Evolutionary conservation across 1,284 basidiomycete species (phyloP).

Genomic region (Agroathelia rolfsii): DNA sequence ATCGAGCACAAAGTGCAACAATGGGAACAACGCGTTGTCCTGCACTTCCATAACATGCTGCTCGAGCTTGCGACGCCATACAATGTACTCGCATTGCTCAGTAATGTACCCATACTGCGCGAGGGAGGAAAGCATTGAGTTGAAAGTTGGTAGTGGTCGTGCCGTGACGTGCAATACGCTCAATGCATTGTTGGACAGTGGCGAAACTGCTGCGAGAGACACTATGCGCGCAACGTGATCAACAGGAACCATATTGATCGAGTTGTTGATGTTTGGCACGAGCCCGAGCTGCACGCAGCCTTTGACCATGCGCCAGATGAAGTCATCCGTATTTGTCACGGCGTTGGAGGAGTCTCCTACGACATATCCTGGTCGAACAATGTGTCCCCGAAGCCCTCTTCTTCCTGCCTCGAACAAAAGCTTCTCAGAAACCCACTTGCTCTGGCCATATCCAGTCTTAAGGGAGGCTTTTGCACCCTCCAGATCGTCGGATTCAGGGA

Average conservation of each 20-base stretch:
- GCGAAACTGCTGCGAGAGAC: conserved; percentile 62
- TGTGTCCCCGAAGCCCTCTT: conserved; percentile 80
- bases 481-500: conserved; percentile 87
- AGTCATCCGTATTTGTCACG: conserved; percentile 98
- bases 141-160: conserved; percentile 83
- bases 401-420: conserved; percentile 85
- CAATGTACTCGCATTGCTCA: conserved; percentile 77
- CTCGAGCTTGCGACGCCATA: conserved; percentile 89
- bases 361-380: conserved; percentile 92
- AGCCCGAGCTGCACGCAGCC: conserved; percentile 94
- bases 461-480: conserved; percentile 74
- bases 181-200: conserved; percentile 94
- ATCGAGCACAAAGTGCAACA: conserved; percentile 95
- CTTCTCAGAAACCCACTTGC: conserved; percentile 98
- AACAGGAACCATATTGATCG: conserved; percentile 97
- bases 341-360: conserved; percentile 87
- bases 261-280: conserved; percentile 96
- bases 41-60: conserved; percentile 89
- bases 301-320: conserved; percentile 97
- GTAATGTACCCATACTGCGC: conserved; percentile 76
- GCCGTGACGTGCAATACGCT: conserved; percentile 86
- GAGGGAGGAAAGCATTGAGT: conserved; percentile 75
- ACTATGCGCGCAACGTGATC: conserved; percentile 89
- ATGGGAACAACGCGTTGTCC: conserved; percentile 95
- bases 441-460: conserved; percentile 93